These are phyloP conservation scores for Phyllosticta paracitricarpa DNA, from an alignment of 2,329 filamentous ascomycete genomes.

Conservation along the genomic window DNA sequence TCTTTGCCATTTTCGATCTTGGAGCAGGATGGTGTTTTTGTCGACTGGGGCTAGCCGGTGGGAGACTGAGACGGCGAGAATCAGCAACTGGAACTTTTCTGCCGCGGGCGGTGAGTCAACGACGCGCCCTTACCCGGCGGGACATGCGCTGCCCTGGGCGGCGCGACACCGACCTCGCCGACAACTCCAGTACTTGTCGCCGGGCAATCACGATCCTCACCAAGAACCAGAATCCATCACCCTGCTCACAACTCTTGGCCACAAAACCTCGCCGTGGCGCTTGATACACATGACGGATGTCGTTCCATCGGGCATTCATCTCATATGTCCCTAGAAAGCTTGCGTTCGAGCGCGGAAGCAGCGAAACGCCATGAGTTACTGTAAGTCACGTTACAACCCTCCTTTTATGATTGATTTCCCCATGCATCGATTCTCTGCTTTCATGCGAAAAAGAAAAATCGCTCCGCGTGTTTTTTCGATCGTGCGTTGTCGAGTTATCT, in stretches of 20 bases:
- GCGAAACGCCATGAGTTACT: slow-evolving; percentile 34
- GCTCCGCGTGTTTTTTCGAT: slow-evolving; percentile 27
- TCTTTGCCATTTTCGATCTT: slow-evolving; percentile 22
- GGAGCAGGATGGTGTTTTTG: not conserved
- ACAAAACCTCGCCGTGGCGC: slow-evolving; percentile 29
- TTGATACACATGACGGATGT: slow-evolving; percentile 40
- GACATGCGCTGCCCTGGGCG: not conserved
- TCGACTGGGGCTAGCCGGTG: not conserved
- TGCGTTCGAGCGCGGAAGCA: slow-evolving; percentile 31
- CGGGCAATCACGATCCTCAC: slow-evolving; percentile 12
- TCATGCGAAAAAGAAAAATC: slow-evolving; percentile 32
- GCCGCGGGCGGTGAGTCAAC: not conserved
- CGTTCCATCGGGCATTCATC: slow-evolving; percentile 27
- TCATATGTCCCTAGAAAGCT: slow-evolving; percentile 40
- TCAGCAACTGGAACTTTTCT: not conserved
- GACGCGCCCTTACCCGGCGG: slow-evolving; percentile 3
- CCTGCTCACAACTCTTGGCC: slow-evolving; percentile 12
- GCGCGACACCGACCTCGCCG: slow-evolving; percentile 6
- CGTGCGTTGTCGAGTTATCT: slow-evolving; percentile 28
- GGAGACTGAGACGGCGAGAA: not conserved
- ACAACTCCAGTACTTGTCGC: slow-evolving; percentile 1
- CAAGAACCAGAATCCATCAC: slow-evolving; percentile 23
- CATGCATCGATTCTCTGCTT: slow-evolving; percentile 16
- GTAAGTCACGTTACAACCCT: slow-evolving; percentile 26
- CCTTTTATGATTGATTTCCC: slow-evolving; percentile 23